phyloP scores from a whole-genome alignment of 2,329 filamentous ascomycete species.

The Microascus cirrosus region DNA sequence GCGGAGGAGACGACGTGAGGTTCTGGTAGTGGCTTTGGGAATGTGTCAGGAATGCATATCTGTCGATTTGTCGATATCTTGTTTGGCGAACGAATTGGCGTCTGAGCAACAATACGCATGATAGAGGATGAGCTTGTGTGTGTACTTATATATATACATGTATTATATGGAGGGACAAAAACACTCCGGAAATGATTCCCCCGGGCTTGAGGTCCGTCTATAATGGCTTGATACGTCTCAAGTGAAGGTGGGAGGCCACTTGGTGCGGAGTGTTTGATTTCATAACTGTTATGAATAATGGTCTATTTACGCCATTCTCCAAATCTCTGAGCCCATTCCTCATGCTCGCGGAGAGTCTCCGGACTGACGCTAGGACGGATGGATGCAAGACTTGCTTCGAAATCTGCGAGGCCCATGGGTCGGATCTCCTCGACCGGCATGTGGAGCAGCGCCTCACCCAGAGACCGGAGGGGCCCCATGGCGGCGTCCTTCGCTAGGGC shows the following conservation, averaged over 20 bases:
- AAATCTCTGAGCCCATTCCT: constrained; percentile 89
- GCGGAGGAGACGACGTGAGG: not conserved
- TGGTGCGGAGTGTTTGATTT: not conserved
- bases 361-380: constrained; percentile 87
- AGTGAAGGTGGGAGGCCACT: not conserved
- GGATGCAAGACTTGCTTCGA: constrained; percentile 68
- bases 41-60: not conserved
- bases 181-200: not conserved
- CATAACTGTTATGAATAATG: not conserved
- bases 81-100: not conserved
- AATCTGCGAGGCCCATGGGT: constrained; percentile 73
- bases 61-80: not conserved
- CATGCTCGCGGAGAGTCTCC: constrained; percentile 75
- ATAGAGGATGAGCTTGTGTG: not conserved
- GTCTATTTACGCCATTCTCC: constrained; percentile 74
- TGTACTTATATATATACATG: not conserved
- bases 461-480: constrained; percentile 84
- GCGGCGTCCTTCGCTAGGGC: constrained; percentile 94
- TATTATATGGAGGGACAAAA: not conserved
- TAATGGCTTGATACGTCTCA: not conserved
- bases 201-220: not conserved
- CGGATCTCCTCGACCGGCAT: constrained; percentile 94
- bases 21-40: not conserved
- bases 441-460: constrained; percentile 79
- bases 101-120: not conserved